These are phyloP conservation scores for Medicago ruthenica DNA, from an alignment of 306 rosid genomes.

Conservation along the genomic window DNA sequence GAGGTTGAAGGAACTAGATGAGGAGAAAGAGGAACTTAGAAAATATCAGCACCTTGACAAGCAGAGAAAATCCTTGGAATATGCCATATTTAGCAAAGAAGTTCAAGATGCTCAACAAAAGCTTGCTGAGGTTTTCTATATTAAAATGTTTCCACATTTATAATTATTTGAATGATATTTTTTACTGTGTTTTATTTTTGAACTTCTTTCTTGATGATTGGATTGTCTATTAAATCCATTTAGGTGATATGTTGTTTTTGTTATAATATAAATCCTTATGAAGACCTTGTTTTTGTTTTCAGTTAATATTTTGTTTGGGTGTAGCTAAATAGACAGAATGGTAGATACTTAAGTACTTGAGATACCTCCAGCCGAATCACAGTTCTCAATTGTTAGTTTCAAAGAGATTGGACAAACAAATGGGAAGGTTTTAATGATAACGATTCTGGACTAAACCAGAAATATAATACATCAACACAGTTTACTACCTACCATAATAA, in stretches of 20 bases:
- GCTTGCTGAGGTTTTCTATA: conserved; percentile 73
- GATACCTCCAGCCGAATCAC: conserved; percentile 9
- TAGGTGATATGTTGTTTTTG: conserved; percentile 1
- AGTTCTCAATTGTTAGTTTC: not conserved
- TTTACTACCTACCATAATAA: not conserved
- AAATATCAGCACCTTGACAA: conserved; percentile 94
- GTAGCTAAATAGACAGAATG: conserved; percentile 8
- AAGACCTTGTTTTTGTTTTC: not conserved
- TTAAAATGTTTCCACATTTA: conserved; percentile 28
- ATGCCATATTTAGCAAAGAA: conserved; percentile 86
- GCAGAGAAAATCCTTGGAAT: conserved; percentile 91
- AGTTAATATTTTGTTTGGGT: not conserved
- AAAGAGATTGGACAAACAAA: not conserved
- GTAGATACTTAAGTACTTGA: not conserved
- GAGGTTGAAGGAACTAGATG: conserved; percentile 91
- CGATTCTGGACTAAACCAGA: not conserved
- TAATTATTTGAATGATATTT: conserved; percentile 6
- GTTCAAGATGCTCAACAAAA: conserved; percentile 93
- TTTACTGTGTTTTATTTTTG: conserved; percentile 14
- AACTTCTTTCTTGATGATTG: conserved; percentile 3
- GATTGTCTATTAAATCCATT: conserved; percentile 12
- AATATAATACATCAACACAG: not conserved
- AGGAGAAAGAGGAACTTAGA: conserved; percentile 95
- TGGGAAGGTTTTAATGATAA: not conserved
- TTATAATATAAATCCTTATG: conserved; percentile 2